Evolutionary conservation across 768 basidiomycete species (phyloP).

Genomic region (Megacollybia marginata): DNA sequence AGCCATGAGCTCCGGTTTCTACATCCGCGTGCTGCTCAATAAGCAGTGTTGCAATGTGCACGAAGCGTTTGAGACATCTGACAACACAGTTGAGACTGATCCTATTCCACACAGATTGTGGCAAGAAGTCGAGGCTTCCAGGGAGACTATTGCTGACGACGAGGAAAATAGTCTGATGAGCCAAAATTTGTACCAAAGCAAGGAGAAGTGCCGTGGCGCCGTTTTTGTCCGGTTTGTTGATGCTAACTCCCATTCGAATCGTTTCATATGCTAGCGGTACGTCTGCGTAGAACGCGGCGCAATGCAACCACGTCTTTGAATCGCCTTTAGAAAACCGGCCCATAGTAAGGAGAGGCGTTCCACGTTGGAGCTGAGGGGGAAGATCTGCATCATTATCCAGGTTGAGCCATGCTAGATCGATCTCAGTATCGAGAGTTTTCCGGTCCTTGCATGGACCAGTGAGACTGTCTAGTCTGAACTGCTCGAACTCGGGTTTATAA

Average conservation of each 20-base stretch:
- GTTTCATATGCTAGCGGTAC: slow-evolving; percentile 7
- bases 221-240: not conserved
- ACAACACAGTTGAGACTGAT: not conserved
- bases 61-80: not conserved
- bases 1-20: not conserved
- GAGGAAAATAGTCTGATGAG: not conserved
- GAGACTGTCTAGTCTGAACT: not conserved
- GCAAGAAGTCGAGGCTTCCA: not conserved
- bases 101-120: not conserved
- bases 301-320: slow-evolving; percentile 5
- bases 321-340: too few species aligned
- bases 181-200: slow-evolving; percentile 1
- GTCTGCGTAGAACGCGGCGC: slow-evolving; percentile 5
- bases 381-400: not conserved
- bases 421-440: not conserved
- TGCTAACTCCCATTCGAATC: slow-evolving; percentile 2
- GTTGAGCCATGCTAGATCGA: not conserved
- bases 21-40: not conserved
- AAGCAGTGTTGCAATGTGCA: not conserved
- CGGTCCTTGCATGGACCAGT: not conserved
- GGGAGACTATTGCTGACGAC: not conserved
- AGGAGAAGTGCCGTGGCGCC: slow-evolving; percentile 6
- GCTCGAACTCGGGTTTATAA: not conserved
- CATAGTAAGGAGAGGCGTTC: not conserved
- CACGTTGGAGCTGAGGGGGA: not conserved